Conservation (phyloP, 768 basidiomycete genomes). For the Suillus decipiens region DNA sequence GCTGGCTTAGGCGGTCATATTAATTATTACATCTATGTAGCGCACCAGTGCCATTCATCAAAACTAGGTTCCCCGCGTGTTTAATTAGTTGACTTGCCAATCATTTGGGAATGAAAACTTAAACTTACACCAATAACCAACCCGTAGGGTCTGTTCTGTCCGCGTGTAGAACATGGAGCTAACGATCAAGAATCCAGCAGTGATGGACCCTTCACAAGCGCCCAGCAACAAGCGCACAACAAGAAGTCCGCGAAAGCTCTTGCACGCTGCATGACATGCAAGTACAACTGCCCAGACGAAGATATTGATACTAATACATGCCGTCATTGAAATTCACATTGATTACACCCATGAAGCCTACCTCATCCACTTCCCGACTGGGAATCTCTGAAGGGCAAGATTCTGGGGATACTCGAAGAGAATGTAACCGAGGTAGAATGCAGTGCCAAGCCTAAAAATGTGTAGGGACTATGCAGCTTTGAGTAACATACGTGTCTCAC, state of each 20-base stretch:
- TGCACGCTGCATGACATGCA: slow-evolving; percentile 63
- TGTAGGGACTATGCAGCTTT: neutral
- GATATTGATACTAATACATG: slow-evolving; percentile 53
- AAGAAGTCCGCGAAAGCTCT: slow-evolving; percentile 61
- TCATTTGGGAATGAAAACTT: slow-evolving; percentile 26
- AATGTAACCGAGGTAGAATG: slow-evolving; percentile 60
- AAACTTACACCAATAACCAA: slow-evolving; percentile 69
- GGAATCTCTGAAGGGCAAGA: slow-evolving; percentile 61
- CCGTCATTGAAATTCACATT: neutral
- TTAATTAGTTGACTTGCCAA: neutral
- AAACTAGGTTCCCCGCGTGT: slow-evolving; percentile 37
- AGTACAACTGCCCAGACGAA: slow-evolving; percentile 60
- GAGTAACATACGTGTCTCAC: slow-evolving; percentile 10
- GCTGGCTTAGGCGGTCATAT: neutral
- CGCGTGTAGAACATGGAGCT: slow-evolving; percentile 73
- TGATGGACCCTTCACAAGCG: slow-evolving; percentile 65
- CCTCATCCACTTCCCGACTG: slow-evolving; percentile 81
- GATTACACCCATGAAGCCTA: slow-evolving; percentile 22
- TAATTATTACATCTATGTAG: neutral
- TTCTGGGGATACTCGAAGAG: slow-evolving; percentile 70
- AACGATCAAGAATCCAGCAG: slow-evolving; percentile 70
- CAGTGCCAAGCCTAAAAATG: slow-evolving; percentile 50
- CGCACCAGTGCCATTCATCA: slow-evolving; percentile 69
- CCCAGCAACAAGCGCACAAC: slow-evolving; percentile 66
- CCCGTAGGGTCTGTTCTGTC: slow-evolving; percentile 59